Evolutionary conservation across 2,329 filamentous ascomycete genomes (phyloP).

Genomic region (Hortaea sp.): DNA sequence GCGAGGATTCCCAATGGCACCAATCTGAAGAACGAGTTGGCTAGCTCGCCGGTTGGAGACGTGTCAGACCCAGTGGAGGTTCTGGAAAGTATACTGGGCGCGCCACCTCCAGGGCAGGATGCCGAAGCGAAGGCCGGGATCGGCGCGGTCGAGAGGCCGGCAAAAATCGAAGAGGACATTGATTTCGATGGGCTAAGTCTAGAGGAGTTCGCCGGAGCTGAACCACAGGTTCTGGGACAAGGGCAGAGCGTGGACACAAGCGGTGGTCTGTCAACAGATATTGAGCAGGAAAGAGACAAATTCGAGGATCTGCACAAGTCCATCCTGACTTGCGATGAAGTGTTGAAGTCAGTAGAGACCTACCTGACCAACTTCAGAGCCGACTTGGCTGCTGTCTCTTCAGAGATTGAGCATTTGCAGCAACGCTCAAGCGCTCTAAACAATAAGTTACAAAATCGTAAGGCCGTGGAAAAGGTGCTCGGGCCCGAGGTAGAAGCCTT

Average conservation of each 20-base stretch:
- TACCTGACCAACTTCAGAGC: slow-evolving; percentile 90
- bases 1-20: slow-evolving; percentile 58
- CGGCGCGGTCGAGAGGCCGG: slow-evolving; percentile 23
- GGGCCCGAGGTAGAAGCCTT: slow-evolving; percentile 87
- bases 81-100: slow-evolving; percentile 50
- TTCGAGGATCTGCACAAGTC: slow-evolving; percentile 87
- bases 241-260: no score
- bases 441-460: slow-evolving; percentile 76
- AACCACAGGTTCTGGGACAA: background rate
- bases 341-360: slow-evolving; percentile 82
- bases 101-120: slow-evolving; percentile 7
- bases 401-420: slow-evolving; percentile 90
- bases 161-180: slow-evolving; percentile 51
- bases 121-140: slow-evolving; percentile 28
- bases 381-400: slow-evolving; percentile 82
- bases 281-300: slow-evolving; percentile 66
- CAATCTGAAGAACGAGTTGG: slow-evolving; percentile 49
- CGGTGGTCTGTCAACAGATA: slow-evolving; percentile 36
- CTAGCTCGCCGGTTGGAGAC: slow-evolving; percentile 41
- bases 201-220: slow-evolving; percentile 52
- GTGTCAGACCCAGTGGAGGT: slow-evolving; percentile 62
- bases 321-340: slow-evolving; percentile 82
- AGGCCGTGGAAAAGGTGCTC: slow-evolving; percentile 76
- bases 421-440: slow-evolving; percentile 75
- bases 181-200: slow-evolving; percentile 73